Conservation (phyloP, 306 rosid species). For the Erythrophleum fordii region DNA sequence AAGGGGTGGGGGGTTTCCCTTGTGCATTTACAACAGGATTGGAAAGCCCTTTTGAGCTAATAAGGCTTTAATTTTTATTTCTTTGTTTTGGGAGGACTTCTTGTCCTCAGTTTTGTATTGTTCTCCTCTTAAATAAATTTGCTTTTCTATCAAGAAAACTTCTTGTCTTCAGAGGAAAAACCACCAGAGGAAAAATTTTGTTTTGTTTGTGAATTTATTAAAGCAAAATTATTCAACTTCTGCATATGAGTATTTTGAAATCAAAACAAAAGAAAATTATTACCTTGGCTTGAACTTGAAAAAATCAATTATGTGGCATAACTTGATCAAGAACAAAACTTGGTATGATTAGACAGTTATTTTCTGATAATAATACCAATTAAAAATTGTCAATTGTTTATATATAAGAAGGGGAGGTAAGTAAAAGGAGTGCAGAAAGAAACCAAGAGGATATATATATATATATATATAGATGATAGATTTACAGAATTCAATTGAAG, state of each 20-base stretch:
- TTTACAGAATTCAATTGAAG: too few relatives aligned
- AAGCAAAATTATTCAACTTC: neutral
- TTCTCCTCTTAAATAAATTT: too few relatives aligned
- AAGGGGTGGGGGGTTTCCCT: too few relatives aligned
- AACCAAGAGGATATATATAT: neutral
- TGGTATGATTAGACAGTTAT: neutral
- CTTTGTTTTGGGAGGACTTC: too few relatives aligned
- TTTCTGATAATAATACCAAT: neutral
- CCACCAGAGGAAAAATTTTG: neutral
- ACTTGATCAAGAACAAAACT: neutral
- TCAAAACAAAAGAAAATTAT: neutral
- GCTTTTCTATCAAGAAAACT: too few relatives aligned
- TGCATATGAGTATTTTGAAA: neutral
- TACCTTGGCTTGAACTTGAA: neutral
- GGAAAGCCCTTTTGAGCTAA: too few relatives aligned
- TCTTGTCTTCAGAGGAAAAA: neutral
- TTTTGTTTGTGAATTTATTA: neutral
- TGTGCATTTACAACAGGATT: too few relatives aligned
- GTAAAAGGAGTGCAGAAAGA: neutral
- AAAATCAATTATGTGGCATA: neutral
- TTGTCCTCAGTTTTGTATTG: too few relatives aligned
- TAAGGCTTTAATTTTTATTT: too few relatives aligned
- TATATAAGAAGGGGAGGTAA: neutral
- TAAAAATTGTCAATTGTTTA: neutral
- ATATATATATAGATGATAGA: too few relatives aligned